Percentiles rank a stretch among this genome's conserved stretches.
These are phyloP conservation scores for Lecanicillium sp. DNA, from an alignment of 2,329 filamentous ascomycete species.

Conservation along the genomic window DNA sequence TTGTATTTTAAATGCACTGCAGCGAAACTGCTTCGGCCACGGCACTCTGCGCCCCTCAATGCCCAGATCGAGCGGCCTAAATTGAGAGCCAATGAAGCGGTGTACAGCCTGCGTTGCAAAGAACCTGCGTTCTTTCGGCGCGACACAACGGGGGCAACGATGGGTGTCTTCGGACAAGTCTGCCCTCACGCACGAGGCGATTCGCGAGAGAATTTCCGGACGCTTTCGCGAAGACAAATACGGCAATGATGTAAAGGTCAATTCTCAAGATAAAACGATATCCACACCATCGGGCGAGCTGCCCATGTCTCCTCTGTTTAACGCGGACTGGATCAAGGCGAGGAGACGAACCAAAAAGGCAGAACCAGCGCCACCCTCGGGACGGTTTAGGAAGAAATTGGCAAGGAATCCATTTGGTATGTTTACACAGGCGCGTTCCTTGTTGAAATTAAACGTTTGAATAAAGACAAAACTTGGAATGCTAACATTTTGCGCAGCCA, in stretches of 20 bases:
- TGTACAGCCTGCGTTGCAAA: conserved; percentile 9
- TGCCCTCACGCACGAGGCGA: conserved; percentile 19
- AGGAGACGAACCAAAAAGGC: conserved; percentile 33
- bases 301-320: conserved; percentile 46
- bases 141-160: conserved; percentile 14
- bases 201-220: conserved; percentile 22
- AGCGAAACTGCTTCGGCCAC: not conserved
- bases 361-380: conserved; percentile 20
- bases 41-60: too few species aligned
- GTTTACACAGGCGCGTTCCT: too few species aligned
- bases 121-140: conserved; percentile 10
- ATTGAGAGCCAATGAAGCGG: conserved; percentile 17
- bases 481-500: conserved; percentile 34
- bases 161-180: conserved; percentile 24
- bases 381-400: conserved; percentile 49
- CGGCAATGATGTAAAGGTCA: conserved; percentile 23
- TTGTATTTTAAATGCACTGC: not conserved
- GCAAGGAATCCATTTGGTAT: conserved; percentile 57
- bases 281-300: conserved; percentile 35
- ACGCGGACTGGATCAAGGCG: conserved; percentile 39
- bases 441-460: not conserved
- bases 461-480: too few species aligned
- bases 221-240: conserved; percentile 22
- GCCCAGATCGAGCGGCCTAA: too few species aligned
- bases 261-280: conserved; percentile 33